These are phyloP conservation scores for Chlorella sp. DNA, from an alignment of 139 green algal genomes.

Conservation along the genomic window DNA sequence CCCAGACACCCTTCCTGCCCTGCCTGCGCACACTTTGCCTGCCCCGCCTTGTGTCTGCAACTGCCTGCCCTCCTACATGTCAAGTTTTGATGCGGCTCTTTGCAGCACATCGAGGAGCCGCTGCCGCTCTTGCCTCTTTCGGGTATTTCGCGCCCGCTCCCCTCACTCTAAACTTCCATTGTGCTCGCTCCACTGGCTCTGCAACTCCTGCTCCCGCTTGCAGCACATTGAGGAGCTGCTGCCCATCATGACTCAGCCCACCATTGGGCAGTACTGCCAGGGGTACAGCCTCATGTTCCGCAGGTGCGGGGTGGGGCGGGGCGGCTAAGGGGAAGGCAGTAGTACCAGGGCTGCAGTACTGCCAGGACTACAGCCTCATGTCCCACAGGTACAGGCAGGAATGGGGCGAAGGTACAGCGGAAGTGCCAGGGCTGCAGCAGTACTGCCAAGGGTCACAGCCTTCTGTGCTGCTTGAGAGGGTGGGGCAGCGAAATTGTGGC, in stretches of 20 bases:
- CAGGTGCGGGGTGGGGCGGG: conserved; percentile 1
- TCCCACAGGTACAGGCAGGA: neutral
- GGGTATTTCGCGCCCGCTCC: neutral
- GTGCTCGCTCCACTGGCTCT: neutral
- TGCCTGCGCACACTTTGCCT: too few relatives aligned
- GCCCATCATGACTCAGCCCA: conserved; percentile 77
- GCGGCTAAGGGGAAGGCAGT: neutral
- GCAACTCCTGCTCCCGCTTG: neutral
- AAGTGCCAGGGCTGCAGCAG: too few relatives aligned
- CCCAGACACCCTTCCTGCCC: too few relatives aligned
- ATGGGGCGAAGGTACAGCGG: neutral
- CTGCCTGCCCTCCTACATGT: neutral
- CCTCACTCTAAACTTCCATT: neutral
- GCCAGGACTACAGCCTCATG: conserved; percentile 52
- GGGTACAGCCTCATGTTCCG: conserved; percentile 74
- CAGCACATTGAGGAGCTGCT: conserved; percentile 90
- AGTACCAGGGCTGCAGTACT: conserved; percentile 52
- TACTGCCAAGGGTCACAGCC: neutral
- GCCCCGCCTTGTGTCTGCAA: neutral
- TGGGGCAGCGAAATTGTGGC: too few relatives aligned
- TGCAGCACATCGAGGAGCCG: too few relatives aligned
- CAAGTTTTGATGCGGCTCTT: too few relatives aligned
- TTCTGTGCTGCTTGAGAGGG: too few relatives aligned
- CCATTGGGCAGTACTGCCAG: conserved; percentile 75
- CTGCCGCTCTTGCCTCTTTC: neutral